Percentiles rank a stretch among this genome's conserved stretches.
Evolutionary conservation across 2,329 filamentous ascomycete species (phyloP).

Genomic region (Sclerotinia spermophila): DNA sequence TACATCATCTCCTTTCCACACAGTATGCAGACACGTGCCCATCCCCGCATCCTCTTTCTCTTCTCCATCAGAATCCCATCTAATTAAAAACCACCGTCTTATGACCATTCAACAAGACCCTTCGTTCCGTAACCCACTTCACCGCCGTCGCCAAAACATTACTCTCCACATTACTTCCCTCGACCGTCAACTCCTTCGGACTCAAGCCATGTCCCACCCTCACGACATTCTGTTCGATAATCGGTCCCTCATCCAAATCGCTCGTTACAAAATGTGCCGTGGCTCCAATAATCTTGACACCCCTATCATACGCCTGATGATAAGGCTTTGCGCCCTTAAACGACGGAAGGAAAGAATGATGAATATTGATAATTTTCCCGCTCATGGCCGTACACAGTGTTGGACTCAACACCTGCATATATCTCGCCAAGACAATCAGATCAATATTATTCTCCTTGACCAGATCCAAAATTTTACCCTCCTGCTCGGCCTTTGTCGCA

Average conservation of each 20-base stretch:
- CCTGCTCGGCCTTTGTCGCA: constrained; percentile 73
- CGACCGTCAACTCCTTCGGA: constrained; percentile 71
- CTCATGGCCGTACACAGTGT: constrained; percentile 73
- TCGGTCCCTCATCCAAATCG: constrained; percentile 80
- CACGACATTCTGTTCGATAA: constrained; percentile 80
- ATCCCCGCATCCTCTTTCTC: neutral
- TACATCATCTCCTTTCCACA: neutral
- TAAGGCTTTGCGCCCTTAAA: constrained; percentile 90
- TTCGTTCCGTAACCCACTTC: constrained; percentile 77
- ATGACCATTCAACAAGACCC: constrained; percentile 71
- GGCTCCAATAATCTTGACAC: constrained; percentile 84
- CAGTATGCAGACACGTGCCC: neutral
- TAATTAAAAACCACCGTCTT: constrained; percentile 73
- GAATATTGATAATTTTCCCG: constrained; percentile 87
- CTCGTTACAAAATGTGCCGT: constrained; percentile 84
- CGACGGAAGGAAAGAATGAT: constrained; percentile 79
- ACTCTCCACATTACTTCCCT: constrained; percentile 80
- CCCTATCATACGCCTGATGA: constrained; percentile 81
- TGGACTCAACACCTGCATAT: constrained; percentile 83
- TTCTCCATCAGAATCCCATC: neutral
- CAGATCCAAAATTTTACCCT: constrained; percentile 66
- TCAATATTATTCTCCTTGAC: constrained; percentile 67
- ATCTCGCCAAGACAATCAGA: constrained; percentile 75
- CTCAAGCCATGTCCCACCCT: constrained; percentile 74
- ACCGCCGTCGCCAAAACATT: constrained; percentile 78